phyloP scores from a whole-genome alignment of 2,329 filamentous ascomycete species.

The Fusarium sp. region DNA sequence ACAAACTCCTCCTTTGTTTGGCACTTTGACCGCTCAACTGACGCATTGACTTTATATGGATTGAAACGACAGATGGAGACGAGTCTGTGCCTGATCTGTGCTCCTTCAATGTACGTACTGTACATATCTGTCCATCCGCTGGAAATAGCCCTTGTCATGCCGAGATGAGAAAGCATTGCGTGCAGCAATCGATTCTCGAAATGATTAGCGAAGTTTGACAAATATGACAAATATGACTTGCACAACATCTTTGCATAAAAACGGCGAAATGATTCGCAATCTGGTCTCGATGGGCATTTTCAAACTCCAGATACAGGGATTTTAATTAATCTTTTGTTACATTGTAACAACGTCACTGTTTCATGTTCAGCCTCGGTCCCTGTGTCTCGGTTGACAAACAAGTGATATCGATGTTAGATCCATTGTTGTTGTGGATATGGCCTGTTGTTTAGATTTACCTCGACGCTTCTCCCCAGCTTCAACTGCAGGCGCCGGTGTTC shows the following conservation, averaged over 20 bases:
- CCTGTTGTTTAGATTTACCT: conserved; percentile 4
- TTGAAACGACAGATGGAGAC: conserved; percentile 35
- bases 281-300: neutral
- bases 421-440: neutral
- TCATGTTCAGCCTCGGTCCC: conserved; percentile 13
- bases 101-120: neutral
- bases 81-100: conserved; percentile 21
- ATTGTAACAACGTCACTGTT: conserved; percentile 19
- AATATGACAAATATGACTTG: neutral
- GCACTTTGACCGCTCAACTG: conserved; percentile 31
- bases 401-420: neutral
- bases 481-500: conserved; percentile 28
- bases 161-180: conserved; percentile 20
- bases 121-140: conserved; percentile 20
- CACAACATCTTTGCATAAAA: neutral
- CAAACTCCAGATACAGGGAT: conserved; percentile 3
- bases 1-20: conserved; percentile 26
- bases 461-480: conserved; percentile 1
- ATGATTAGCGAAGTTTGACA: neutral
- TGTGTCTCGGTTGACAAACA: neutral
- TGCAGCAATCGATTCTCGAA: neutral
- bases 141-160: neutral
- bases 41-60: conserved; percentile 28
- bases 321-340: conserved; percentile 7
- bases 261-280: neutral